Evolutionary conservation across 2,329 filamentous ascomycete genomes (phyloP), one percentile per base, ranked within the genome.

Genomic region (Stemphylium beticola): DNA sequence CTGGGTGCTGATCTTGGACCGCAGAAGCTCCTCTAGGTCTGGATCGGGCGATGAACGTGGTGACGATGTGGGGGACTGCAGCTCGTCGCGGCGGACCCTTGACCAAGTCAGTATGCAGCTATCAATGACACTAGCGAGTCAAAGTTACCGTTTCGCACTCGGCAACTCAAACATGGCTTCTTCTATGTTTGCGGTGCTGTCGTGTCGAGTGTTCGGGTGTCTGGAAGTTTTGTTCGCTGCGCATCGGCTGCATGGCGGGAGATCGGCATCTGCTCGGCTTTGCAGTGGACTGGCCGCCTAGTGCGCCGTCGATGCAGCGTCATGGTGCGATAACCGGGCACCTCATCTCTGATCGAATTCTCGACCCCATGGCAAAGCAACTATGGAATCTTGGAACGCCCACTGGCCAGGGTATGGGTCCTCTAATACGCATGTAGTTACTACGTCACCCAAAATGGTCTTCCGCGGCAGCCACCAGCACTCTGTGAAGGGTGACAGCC

Each of bases 21-120:
- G 71, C 26, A 75, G 55, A 26, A 73, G 66, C 26, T 68, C 65
- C 26, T 67, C 61, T 29, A 75, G 49, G 37, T 61, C 63, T 42
- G 70, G 67, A 41, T 74, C 73, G 11, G 74, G 74, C 11, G 73
- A 72, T 20, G 70, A 73, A 49, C 67, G 70, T 5, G 70, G 65
- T 10, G 73, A 74, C 9, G 68, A 65, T 26, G 53, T 53, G 34
- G 72, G 71, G 22, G 73, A 75, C 22, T 68, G 60, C 9, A 76
- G 73, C 39, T 75, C 71, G 17, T 68, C 55, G 44, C 74, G 74
- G 50, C 71, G 68, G 22, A 76, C 64, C 37, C 72, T 75, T 36
- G 24, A 31, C 6, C 22, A 41, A 8, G 53, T 62, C 46, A 62
- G 60, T 43, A 58, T 49, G 45, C 49, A 17, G 39, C 47, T 40